Evolutionary conservation across 768 basidiomycete genomes (phyloP), one percentile per base, ranked within the genome.

Genomic region (Leccinum disarticulatum): DNA sequence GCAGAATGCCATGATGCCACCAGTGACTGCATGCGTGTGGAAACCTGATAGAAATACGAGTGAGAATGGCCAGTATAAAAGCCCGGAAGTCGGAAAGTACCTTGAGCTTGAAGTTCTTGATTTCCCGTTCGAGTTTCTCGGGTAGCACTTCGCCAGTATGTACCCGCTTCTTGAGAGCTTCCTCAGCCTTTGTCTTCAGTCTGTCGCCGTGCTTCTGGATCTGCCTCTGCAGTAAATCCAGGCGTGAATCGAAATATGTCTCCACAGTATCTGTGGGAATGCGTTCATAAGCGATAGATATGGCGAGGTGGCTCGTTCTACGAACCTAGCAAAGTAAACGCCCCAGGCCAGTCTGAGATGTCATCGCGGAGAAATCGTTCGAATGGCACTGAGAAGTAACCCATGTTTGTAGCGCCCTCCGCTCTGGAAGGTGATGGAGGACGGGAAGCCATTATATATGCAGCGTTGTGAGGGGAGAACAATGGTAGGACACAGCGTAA

Each of bases 181-280:
- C 87, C 65, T 92, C 92, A 0, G 95, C 94, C 64, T 85, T 85
- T 71, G 83, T 76, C 78, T 91, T 94, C 56, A 97, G 80, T 51
- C 84, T 80, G 61, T 94, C 91, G 64, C 91, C 86, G 68, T 94
- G 93, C 58, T 90, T 95, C 73, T 91, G 89, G 30, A 96, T 81
- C 58, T 86, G 86, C 46, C 95, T 86, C 72, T 96, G 91, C 4
- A 91, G 74, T 15, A 93, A 80, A 70, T 91, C 91, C 62, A 91
- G 78, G 70, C 91, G 88, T 1, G 94, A 93, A 77, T 98, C 94
- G 71, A 95, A 96, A 70, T 90, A 97, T 0, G 95, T 97, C 76
- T 97, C 95, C 72, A 95, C 79, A 9, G 95, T 96, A 74, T 97
- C 95, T 95, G 67, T 13, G 6, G 6, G 19, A 27, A 49, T 22